Percentiles rank a stretch among this genome's conserved stretches.
Conservation (phyloP, 371 early-diverging fungal species). For the Mortierella sp. region DNA sequence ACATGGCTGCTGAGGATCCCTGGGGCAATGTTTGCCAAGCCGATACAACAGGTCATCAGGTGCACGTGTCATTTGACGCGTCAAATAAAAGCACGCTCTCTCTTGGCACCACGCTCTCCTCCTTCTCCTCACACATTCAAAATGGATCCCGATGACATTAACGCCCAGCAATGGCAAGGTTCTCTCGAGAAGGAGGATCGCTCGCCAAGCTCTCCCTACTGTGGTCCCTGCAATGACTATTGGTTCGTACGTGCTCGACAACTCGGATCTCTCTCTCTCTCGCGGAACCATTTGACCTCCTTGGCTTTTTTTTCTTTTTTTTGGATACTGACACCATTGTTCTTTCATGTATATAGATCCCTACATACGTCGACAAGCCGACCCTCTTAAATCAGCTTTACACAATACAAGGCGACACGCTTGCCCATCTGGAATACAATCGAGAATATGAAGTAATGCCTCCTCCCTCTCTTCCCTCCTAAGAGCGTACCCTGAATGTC, state of each 20-base stretch:
- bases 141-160: constrained; percentile 37
- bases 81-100: no score
- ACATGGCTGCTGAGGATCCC: no score
- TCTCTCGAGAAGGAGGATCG: not conserved
- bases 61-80: no score
- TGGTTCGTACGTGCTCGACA: constrained; percentile 35
- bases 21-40: no score
- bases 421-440: constrained; percentile 7
- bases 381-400: constrained; percentile 9
- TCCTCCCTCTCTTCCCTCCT: no score
- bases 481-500: not conserved
- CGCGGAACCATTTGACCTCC: no score
- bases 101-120: not conserved
- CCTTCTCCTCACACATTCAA: not conserved
- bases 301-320: no score
- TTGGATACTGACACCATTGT: not conserved
- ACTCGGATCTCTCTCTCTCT: not conserved
- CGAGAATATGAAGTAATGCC: constrained; percentile 13
- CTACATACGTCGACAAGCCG: constrained; percentile 2
- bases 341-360: constrained; percentile 7
- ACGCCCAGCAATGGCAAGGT: constrained; percentile 27
- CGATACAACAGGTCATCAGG: no score
- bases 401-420: constrained; percentile 5
- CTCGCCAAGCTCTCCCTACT: no score
- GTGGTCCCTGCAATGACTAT: constrained; percentile 36